phyloP scores from a whole-genome alignment of 208 protist species.

The Crithidia expoeki region DNA sequence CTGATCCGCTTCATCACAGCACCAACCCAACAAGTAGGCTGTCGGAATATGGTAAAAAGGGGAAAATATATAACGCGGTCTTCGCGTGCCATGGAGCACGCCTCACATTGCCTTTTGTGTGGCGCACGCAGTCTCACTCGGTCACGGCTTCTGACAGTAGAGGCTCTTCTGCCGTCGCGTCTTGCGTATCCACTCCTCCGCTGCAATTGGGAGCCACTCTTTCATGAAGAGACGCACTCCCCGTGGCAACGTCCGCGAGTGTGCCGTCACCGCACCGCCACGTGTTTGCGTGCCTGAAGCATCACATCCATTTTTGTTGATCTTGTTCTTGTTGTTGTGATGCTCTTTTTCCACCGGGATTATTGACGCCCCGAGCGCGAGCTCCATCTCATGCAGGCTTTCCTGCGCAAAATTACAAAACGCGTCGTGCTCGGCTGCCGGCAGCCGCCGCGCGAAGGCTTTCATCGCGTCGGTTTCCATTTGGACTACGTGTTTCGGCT shows the following conservation, averaged over 20 bases:
- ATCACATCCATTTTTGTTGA: too few relatives aligned
- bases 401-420: slow-evolving; percentile 26
- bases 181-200: slow-evolving; percentile 66
- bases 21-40: too few relatives aligned
- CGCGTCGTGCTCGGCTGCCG: slow-evolving; percentile 15
- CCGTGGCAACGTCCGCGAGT: slow-evolving; percentile 20
- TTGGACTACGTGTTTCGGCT: neutral
- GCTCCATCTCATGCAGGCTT: slow-evolving; percentile 26
- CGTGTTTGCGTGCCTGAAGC: neutral
- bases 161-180: slow-evolving; percentile 56
- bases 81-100: too few relatives aligned
- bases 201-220: slow-evolving; percentile 72
- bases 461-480: slow-evolving; percentile 5
- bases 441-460: slow-evolving; percentile 12
- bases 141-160: slow-evolving; percentile 10
- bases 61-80: too few relatives aligned
- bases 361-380: neutral
- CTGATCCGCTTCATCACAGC: too few relatives aligned
- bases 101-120: neutral
- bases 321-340: neutral
- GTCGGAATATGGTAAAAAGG: too few relatives aligned
- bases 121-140: too few relatives aligned
- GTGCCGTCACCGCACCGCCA: neutral
- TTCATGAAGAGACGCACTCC: slow-evolving; percentile 22
- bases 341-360: too few relatives aligned